A percentile compares a stretch with the other conserved stretches of the same genome.
Conservation (phyloP, 2,329 filamentous ascomycete genomes). For the Cordyceps fumosorosea region DNA sequence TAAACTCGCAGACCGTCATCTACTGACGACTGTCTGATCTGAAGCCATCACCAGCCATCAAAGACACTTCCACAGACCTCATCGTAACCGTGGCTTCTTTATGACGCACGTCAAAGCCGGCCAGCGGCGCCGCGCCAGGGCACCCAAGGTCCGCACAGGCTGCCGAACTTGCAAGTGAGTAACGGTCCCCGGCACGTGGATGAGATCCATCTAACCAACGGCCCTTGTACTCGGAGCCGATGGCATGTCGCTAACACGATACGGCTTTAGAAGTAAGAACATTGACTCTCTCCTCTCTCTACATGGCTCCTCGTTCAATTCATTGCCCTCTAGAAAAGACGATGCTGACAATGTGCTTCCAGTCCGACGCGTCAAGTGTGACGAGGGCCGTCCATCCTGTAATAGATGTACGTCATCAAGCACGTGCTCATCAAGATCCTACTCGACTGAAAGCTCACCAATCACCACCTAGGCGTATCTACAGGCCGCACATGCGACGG, state of each 20-base stretch:
- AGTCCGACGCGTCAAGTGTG: conserved; percentile 13
- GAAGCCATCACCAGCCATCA: neutral
- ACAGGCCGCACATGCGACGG: conserved; percentile 13
- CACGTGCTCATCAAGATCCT: no score
- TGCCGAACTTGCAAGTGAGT: conserved; percentile 15
- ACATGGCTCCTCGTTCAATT: neutral
- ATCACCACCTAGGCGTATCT: neutral
- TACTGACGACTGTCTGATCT: neutral
- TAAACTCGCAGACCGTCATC: no score
- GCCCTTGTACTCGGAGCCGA: neutral
- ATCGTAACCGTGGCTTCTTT: conserved; percentile 1
- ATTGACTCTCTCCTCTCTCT: neutral
- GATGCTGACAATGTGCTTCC: neutral
- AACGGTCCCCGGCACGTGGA: neutral
- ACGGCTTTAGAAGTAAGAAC: neutral
- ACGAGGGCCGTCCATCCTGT: conserved; percentile 10
- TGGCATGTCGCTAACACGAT: neutral
- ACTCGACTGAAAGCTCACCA: no score
- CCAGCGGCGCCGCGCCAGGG: conserved; percentile 13
- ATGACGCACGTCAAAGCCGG: conserved; percentile 15
- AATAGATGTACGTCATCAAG: conserved; percentile 8
- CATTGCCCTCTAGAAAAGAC: neutral
- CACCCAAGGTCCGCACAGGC: conserved; percentile 14
- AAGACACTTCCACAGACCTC: neutral
- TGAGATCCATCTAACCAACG: neutral